Conservation (phyloP, 345 rosid species). For the Eucalyptus marginata region DNA sequence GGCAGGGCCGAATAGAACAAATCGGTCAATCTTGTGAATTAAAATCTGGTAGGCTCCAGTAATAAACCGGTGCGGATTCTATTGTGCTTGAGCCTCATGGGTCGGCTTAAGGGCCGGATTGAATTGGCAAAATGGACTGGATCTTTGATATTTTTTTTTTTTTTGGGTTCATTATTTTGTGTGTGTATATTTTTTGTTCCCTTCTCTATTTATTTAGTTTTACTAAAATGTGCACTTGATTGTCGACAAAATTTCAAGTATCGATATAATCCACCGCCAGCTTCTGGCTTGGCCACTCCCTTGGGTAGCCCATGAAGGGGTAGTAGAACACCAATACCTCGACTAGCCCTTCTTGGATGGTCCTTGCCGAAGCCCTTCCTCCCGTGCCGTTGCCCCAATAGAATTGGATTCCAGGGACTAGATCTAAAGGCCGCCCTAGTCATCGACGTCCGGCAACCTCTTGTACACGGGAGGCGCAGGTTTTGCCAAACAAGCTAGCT, state of each 20-base stretch:
- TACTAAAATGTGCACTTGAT: too few species aligned
- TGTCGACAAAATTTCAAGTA: neutral
- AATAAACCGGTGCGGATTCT: neutral
- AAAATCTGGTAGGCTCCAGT: neutral
- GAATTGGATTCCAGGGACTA: conserved; percentile 18
- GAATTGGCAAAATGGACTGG: too few species aligned
- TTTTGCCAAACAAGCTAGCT: conserved; percentile 21
- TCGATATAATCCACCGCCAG: conserved; percentile 34
- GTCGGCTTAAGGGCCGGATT: too few species aligned
- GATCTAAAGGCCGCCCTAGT: conserved; percentile 27
- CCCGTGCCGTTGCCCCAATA: conserved; percentile 9
- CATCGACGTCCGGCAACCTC: conserved; percentile 39
- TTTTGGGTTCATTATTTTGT: too few species aligned
- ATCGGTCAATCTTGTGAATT: neutral
- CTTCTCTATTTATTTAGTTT: too few species aligned
- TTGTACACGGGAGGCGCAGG: conserved; percentile 26
- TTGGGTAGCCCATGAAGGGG: conserved; percentile 37
- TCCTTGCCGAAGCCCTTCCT: conserved; percentile 19
- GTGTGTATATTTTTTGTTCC: too few species aligned
- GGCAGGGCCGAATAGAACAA: neutral
- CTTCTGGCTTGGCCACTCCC: conserved; percentile 20
- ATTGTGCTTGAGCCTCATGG: neutral
- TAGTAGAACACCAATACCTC: conserved; percentile 30
- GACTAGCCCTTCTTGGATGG: conserved; percentile 20
- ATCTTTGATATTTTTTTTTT: too few species aligned